Base-by-base conservation (phyloP, 352 stramenopile species). In the Phytophthora fragariaefolia region DNA sequence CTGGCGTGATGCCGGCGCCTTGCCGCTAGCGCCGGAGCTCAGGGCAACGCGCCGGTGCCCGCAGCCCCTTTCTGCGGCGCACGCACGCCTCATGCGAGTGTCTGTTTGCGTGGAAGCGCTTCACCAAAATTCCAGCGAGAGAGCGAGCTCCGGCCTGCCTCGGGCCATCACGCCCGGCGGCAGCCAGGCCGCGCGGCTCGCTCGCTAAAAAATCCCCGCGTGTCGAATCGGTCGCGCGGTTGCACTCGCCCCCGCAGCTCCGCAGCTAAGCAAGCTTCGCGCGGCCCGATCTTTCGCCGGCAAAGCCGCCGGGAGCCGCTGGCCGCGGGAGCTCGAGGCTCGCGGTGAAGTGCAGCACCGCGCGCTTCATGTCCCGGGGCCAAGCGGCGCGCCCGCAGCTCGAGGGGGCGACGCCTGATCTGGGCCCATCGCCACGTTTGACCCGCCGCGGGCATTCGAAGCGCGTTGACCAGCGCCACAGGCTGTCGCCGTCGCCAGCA, bases 181-280 rank as follows among this genome's bases (percentile, higher is more conserved):
- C 69, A 70, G 69, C 58, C 64, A 73, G 64, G 64, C 57, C 28
- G 30, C 3, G 30, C 30, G 12, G 30, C 24, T 15, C 17, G 13
- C 40, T 56, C 43, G 38, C 42, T 62, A 65, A 57, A 74, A 65
- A 65, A 66, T 60, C 47, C 55, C 15, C 34, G 34, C 34, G 65
- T 71, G 69, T 74, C 69, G 69, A 71, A 63, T 71, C 65, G 64
- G 64, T 77, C 59, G 69, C 65, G 58, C 27, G n/a, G 57, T 77
- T 74, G 69, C 49, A 58, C 1, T 18, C 10, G 23, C 17, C 15
- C 17, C 17, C 6, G n/a, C 40, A 2, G 6, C 40, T 8, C 17
- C 17, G n/a, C 40, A 22, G 40, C 40, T 47, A 50, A 30, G 43
- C 58, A 38, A 56, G 52, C 42, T 30, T 26, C 13, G 13, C n/a